Conservation (phyloP, 352 stramenopile genomes). For the Pilasporangium apinafurcum region DNA sequence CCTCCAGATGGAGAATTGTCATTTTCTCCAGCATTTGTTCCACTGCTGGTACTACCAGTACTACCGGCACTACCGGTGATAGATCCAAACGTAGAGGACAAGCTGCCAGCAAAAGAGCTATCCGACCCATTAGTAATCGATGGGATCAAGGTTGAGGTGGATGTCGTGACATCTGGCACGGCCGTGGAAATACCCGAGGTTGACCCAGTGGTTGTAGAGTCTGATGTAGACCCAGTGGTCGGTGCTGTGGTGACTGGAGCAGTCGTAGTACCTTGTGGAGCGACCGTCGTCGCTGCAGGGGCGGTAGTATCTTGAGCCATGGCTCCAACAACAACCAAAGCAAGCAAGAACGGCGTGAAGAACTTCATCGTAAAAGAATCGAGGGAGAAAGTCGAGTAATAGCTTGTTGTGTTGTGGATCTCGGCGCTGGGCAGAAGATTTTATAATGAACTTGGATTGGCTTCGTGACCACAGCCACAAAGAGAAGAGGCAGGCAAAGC, state of each 20-base stretch:
- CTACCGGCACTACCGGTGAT: too few relatives aligned
- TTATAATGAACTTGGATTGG: too few relatives aligned
- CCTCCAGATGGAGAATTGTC: too few relatives aligned
- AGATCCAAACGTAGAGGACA: too few relatives aligned
- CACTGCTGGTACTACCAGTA: too few relatives aligned
- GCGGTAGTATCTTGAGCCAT: too few relatives aligned
- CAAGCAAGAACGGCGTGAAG: conserved; percentile 16
- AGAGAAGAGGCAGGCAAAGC: too few relatives aligned
- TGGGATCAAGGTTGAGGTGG: neutral
- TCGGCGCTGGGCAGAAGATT: too few relatives aligned
- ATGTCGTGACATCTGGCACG: conserved; percentile 1
- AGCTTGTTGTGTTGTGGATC: too few relatives aligned
- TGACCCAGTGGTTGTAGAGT: neutral
- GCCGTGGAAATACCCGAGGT: conserved; percentile 3
- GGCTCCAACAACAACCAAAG: conserved; percentile 11
- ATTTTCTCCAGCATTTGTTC: too few relatives aligned
- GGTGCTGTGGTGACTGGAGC: neutral
- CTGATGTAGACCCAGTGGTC: neutral
- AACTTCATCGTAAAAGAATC: conserved; percentile 38
- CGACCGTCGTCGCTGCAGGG: neutral
- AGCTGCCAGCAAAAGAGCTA: neutral
- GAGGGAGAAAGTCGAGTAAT: too few relatives aligned
- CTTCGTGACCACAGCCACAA: too few relatives aligned
- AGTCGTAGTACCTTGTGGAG: neutral
- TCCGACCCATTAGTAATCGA: neutral